These are phyloP conservation scores for Boletellus ananas DNA, from an alignment of 768 basidiomycete species.

Conservation along the genomic window DNA sequence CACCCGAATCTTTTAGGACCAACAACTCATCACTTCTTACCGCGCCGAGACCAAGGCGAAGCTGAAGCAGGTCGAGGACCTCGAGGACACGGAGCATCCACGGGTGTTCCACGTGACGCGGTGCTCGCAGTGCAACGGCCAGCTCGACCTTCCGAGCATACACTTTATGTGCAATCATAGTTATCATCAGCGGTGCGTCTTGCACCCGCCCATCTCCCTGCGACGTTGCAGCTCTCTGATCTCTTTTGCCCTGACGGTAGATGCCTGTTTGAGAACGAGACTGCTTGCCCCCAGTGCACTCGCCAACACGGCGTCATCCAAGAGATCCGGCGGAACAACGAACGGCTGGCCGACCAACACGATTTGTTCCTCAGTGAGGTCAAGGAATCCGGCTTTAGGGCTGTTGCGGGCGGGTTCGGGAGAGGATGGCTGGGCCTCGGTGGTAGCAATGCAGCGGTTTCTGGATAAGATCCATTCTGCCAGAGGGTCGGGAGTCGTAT, in stretches of 20 bases:
- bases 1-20: conserved; percentile 53
- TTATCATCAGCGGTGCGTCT: conserved; percentile 82
- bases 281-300: conserved; percentile 87
- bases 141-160: conserved; percentile 87
- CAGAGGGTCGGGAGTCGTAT: not conserved
- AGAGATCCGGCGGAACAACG: conserved; percentile 86
- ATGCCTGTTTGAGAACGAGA: conserved; percentile 85
- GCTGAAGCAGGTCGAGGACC: conserved; percentile 74
- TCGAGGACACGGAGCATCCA: conserved; percentile 74
- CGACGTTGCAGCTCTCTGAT: not conserved
- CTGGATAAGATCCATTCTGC: not conserved
- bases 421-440: conserved; percentile 49
- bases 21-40: conserved; percentile 83
- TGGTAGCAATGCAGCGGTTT: not conserved
- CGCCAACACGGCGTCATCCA: conserved; percentile 84
- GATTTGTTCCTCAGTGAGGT: conserved; percentile 78
- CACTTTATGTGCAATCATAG: conserved; percentile 99
- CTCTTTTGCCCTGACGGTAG: conserved; percentile 35
- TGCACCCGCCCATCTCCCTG: conserved; percentile 2
- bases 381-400: conserved; percentile 63
- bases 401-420: conserved; percentile 67
- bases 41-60: conserved; percentile 78
- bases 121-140: conserved; percentile 85
- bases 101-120: conserved; percentile 92
- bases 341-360: conserved; percentile 76